Base-by-base conservation (phyloP, 2,329 filamentous ascomycete species). In the Xylariaceae sp. region DNA sequence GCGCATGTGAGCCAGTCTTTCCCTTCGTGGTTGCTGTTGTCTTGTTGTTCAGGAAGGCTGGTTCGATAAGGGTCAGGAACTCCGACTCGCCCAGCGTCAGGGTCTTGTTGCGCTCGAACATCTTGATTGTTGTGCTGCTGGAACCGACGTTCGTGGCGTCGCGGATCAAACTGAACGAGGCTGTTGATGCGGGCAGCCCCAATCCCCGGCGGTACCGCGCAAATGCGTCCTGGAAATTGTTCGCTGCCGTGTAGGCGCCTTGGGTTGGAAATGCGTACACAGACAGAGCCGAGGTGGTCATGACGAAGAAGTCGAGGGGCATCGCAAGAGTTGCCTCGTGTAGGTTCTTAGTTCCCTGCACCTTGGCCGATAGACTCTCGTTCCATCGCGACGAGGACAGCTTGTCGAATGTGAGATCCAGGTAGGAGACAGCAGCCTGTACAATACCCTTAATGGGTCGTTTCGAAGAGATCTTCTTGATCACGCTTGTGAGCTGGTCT, bases 171-270 rank as follows among this genome's bases (percentile, higher is more conserved):
- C 70, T 65, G 23, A 67, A 64, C 0, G 64, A 58, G 2, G 63
- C 59, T 1, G 67, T 66, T 1, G 67, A 62, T 2, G 69, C 69
- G 1, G 64, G 63, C 11, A 71, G 60, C 10, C 67, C 66, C 4
- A 64, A 48, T 1, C 48, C 53, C 2, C 58, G 64, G 3, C 69
- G 67, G 42, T 68, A 68, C 7, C 68, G 65, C 1, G 64, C 67
- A 30, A 72, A 69, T 7, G 60, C 57, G 11, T 70, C 70, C 34
- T 66, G 62, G 65, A 68, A 73, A 37, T 59, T 67, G 60, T 70
- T 69, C 39, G 60, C 69, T 0, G 66, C 65, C 8, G 65, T 64
- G 53, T 71, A 72, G 13, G 62, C 61, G 6, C 56, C 53, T 51
- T 71, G 69, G 1, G 62, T 68, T 30, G 52, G 57, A n/a, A 17